phyloP scores from a whole-genome alignment of 108 stramenopile species.

The Heterococcus sp. region DNA sequence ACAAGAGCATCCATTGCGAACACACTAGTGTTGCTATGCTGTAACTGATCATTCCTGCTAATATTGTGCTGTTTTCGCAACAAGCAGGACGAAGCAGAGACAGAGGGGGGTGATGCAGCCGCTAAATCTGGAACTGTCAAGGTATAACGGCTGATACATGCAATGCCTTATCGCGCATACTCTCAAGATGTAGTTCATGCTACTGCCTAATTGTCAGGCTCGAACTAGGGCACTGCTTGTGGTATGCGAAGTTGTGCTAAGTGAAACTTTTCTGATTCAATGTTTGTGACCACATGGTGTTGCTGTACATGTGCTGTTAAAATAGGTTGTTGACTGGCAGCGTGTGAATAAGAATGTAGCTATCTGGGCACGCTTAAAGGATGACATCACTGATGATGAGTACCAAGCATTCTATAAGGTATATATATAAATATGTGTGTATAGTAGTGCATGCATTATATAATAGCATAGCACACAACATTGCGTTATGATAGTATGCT shows the following conservation, averaged over 20 bases:
- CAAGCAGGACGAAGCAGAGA: background rate
- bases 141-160: background rate
- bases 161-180: background rate
- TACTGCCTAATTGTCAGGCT: no score
- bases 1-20: background rate
- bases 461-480: background rate
- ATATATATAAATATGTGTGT: no score
- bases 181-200: background rate
- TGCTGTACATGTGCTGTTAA: slow-evolving; percentile 3
- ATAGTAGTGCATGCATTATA: background rate
- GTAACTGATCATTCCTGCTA: background rate
- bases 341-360: slow-evolving; percentile 86
- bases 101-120: background rate
- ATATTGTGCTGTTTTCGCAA: background rate
- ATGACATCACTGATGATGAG: slow-evolving; percentile 93
- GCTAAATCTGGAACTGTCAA: background rate
- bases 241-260: background rate
- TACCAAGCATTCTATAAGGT: slow-evolving; percentile 84
- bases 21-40: background rate
- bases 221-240: background rate
- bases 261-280: background rate
- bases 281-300: background rate
- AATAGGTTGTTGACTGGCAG: slow-evolving; percentile 69
- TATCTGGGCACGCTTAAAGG: slow-evolving; percentile 93
- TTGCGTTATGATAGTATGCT: background rate